Percentiles rank a stretch among this genome's conserved stretches.
These are phyloP conservation scores for Westerdykella aurantiaca DNA, from an alignment of 2,329 filamentous ascomycete genomes.

Conservation along the genomic window DNA sequence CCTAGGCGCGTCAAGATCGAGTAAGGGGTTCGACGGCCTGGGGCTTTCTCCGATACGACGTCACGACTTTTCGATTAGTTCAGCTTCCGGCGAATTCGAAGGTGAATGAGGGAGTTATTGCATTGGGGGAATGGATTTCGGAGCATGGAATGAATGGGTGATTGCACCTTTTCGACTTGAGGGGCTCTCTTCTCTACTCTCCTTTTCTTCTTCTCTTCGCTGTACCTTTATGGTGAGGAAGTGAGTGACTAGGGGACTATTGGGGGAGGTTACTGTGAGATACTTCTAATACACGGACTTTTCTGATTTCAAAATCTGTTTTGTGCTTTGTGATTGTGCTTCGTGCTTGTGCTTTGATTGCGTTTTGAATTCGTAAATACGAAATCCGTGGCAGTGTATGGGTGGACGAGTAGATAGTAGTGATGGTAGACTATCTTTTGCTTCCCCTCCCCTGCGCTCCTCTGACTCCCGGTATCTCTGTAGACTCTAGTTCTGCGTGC, in stretches of 20 bases:
- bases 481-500: too few relatives aligned
- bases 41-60: neutral
- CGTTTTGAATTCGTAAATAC: too few relatives aligned
- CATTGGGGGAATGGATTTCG: neutral
- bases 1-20: constrained; percentile 53
- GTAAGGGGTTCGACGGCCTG: constrained; percentile 29
- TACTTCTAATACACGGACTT: neutral
- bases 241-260: neutral
- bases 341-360: too few relatives aligned
- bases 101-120: neutral
- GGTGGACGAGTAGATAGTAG: too few relatives aligned
- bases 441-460: too few relatives aligned
- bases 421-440: too few relatives aligned
- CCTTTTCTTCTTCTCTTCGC: too few relatives aligned
- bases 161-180: neutral
- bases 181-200: neutral
- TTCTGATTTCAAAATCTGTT: too few relatives aligned
- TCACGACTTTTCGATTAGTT: neutral
- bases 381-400: too few relatives aligned
- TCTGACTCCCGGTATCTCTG: too few relatives aligned
- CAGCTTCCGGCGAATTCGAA: neutral
- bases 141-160: neutral
- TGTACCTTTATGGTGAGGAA: too few relatives aligned
- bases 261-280: neutral
- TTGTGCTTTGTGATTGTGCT: too few relatives aligned